Conservation (phyloP, 768 basidiomycete species). For the Amanita exitialis region DNA sequence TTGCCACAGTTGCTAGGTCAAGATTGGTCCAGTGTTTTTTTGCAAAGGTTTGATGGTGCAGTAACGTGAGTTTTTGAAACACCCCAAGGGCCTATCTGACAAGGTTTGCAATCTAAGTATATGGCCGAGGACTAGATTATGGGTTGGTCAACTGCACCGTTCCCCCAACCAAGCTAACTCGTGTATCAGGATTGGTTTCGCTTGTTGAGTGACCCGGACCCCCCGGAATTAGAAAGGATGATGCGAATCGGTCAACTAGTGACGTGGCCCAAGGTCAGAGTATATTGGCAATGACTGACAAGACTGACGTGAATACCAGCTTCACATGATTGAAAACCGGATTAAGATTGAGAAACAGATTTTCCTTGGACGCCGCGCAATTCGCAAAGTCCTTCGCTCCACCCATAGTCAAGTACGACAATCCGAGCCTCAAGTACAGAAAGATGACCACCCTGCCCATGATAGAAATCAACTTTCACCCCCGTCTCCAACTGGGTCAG, state of each 20-base stretch:
- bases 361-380: slow-evolving; percentile 61
- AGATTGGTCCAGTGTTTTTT: slow-evolving; percentile 95
- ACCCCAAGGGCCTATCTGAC: slow-evolving; percentile 4
- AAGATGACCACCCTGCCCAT: slow-evolving; percentile 8
- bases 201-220: slow-evolving; percentile 79
- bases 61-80: slow-evolving; percentile 59
- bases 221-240: slow-evolving; percentile 75
- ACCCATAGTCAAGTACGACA: slow-evolving; percentile 8
- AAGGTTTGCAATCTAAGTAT: slow-evolving; percentile 38
- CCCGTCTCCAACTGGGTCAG: slow-evolving; percentile 30
- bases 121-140: slow-evolving; percentile 75
- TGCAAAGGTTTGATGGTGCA: slow-evolving; percentile 86
- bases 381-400: slow-evolving; percentile 33
- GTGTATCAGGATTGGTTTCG: slow-evolving; percentile 65
- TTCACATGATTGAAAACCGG: slow-evolving; percentile 94
- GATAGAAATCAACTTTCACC: slow-evolving; percentile 10
- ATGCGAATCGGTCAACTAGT: slow-evolving; percentile 78
- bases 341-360: slow-evolving; percentile 78
- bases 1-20: slow-evolving; percentile 87
- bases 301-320: slow-evolving; percentile 25
- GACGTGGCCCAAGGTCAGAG: slow-evolving; percentile 91
- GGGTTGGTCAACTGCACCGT: slow-evolving; percentile 25
- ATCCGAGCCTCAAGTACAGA: slow-evolving; percentile 13
- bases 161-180: slow-evolving; percentile 2
- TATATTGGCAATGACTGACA: background rate